These are phyloP conservation scores for Castanea sativa DNA, from an alignment of 306 rosid genomes.

Conservation along the genomic window DNA sequence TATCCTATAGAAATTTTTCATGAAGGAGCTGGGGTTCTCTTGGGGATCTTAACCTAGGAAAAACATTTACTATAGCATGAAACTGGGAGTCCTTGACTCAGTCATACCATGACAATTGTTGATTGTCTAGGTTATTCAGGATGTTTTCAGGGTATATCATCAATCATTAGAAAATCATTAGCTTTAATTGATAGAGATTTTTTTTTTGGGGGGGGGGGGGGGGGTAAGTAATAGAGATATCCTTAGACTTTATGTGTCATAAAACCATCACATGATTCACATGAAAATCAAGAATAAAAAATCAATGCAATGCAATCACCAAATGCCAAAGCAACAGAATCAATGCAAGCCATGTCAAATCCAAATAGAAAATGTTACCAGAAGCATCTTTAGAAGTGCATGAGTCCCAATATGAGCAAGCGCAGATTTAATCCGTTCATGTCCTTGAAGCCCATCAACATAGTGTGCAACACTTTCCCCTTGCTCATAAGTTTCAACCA, in stretches of 20 bases:
- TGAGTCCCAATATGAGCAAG: slow-evolving; percentile 99
- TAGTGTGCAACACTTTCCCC: slow-evolving; percentile 91
- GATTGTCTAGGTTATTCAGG: background rate
- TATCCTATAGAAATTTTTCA: background rate
- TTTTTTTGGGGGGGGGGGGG: too few species aligned
- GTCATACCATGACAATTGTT: background rate
- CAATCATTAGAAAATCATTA: background rate
- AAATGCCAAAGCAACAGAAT: slow-evolving; percentile 14
- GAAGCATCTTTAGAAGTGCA: slow-evolving; percentile 97
- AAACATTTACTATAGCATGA: background rate
- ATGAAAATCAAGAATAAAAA: background rate
- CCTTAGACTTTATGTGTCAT: background rate
- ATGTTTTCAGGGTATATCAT: background rate
- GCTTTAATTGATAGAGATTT: background rate
- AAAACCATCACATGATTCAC: background rate
- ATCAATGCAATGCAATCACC: slow-evolving; percentile 6
- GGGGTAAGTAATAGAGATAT: background rate
- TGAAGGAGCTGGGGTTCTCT: background rate
- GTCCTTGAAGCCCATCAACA: slow-evolving; percentile 85
- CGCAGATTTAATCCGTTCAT: slow-evolving; percentile 67
- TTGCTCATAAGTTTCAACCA: slow-evolving; percentile 93
- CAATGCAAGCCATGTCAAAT: background rate
- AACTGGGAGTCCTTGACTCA: background rate
- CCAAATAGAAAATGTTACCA: slow-evolving; percentile 52
- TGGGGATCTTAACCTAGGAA: background rate